Conservation (phyloP, 768 basidiomycete species). For the Mycena chlorophos region DNA sequence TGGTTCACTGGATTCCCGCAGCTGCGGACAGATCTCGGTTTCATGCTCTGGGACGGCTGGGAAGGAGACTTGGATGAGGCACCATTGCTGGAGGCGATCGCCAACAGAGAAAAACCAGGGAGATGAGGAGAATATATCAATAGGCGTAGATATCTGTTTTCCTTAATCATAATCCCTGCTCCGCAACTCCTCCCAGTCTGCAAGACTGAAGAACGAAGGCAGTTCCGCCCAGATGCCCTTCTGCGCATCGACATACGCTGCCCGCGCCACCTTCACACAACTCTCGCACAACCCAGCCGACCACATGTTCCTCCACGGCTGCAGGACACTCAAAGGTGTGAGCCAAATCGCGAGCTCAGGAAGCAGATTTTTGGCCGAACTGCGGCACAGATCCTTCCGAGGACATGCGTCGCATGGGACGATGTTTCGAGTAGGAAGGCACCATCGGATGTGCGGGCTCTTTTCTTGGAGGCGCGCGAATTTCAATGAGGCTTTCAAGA, state of each 20-base stretch:
- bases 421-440: too few species aligned
- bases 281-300: neutral
- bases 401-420: too few species aligned
- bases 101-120: neutral
- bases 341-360: too few species aligned
- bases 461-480: too few species aligned
- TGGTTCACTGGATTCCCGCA: neutral
- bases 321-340: neutral
- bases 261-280: neutral
- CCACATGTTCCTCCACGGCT: neutral
- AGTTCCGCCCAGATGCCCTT: neutral
- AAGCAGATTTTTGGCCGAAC: too few species aligned
- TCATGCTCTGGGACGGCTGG: conserved; percentile 10
- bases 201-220: neutral
- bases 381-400: too few species aligned
- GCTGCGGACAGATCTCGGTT: neutral
- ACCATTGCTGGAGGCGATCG: conserved; percentile 10
- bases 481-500: too few species aligned
- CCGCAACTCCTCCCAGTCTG: neutral
- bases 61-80: neutral
- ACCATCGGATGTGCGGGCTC: too few species aligned
- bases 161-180: neutral
- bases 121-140: neutral
- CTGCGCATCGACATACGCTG: neutral
- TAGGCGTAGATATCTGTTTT: neutral